Base-by-base conservation (phyloP, 2,329 filamentous ascomycete species). In the Lasiodiplodia gonubiensis region DNA sequence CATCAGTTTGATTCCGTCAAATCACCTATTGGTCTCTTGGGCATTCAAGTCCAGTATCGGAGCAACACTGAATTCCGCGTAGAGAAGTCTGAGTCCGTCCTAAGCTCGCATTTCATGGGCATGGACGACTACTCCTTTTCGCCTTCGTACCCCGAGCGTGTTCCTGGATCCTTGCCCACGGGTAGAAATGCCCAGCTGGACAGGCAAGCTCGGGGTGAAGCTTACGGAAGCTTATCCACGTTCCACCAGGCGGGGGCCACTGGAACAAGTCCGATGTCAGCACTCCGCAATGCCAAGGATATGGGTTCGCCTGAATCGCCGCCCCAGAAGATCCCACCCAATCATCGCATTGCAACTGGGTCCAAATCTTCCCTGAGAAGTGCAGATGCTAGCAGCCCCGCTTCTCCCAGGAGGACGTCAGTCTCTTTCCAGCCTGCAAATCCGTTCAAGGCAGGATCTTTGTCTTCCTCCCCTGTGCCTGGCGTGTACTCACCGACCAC, bases 41-140 rank as follows among this genome's bases (percentile, higher is more conserved):
- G 89, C 67, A 90, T 94, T 63, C 88, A 90, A 46, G 92, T 97
- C 35, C 89, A 89, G 12, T 97, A 97, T 79, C 90, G 95, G 70
- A 92, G 89, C 68, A 93, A 95, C 74, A 97, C 92, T 81, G 93
- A 91, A 74, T 97, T 99, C 78, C 89, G 91, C 54, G 89, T 98
- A 48, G 94, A 97, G 73, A 93, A 97, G 78, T 91, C 93, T 0
- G 95, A 98, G 79, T 90, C 94, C 5, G 81, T 98, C 10, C 81
- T 98, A 52, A 97, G 94, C 80, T 97, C 94, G 16, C 90, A 93
- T 37, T 97, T 98, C 75, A 93, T 97, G 87, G 93, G 92, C 16
- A 87, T 93, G 46, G 94, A 97, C 75, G 93, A 97, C 75, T 89
- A 92, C 69, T 92, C 92, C 74, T 96, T 97, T 77, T 88, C 89